These are phyloP conservation scores for Heterobasidion irregulare DNA, from an alignment of 1,284 basidiomycete genomes.

Conservation along the genomic window DNA sequence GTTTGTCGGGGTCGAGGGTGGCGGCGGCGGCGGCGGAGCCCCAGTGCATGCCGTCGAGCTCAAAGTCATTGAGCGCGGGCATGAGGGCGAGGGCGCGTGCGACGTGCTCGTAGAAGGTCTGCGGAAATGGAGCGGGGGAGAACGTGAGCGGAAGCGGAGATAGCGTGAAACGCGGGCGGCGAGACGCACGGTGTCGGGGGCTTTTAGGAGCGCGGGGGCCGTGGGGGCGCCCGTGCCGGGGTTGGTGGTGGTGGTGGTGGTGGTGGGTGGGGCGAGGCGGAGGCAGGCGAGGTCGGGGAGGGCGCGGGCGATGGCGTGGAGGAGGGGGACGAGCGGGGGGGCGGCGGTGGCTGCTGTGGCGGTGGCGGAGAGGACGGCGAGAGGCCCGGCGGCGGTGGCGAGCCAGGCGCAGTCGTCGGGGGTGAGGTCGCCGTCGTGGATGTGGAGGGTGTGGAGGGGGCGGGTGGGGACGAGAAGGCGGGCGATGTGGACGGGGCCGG, in stretches of 20 bases:
- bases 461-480: slow-evolving; percentile 49
- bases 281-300: slow-evolving; percentile 24
- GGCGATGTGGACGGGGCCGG: slow-evolving; percentile 49
- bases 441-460: slow-evolving; percentile 52
- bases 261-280: slow-evolving; percentile 24
- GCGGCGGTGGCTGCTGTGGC: slow-evolving; percentile 21
- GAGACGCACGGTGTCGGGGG: slow-evolving; percentile 23
- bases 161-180: slow-evolving; percentile 9
- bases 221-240: no score
- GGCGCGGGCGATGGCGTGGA: slow-evolving; percentile 23
- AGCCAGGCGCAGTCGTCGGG: slow-evolving; percentile 43
- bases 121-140: slow-evolving; percentile 1
- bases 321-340: slow-evolving; percentile 14
- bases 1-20: slow-evolving; percentile 18
- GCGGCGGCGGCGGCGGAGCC: slow-evolving; percentile 30
- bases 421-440: slow-evolving; percentile 46
- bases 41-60: slow-evolving; percentile 70
- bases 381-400: slow-evolving; percentile 22
- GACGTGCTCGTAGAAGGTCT: slow-evolving; percentile 60
- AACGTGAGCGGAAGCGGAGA: slow-evolving; percentile 4
- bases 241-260: slow-evolving; percentile 21
- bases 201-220: slow-evolving; percentile 1
- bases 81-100: slow-evolving; percentile 47
- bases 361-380: slow-evolving; percentile 23
- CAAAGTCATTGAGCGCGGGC: slow-evolving; percentile 49